Evolutionary conservation across 345 rosid species (phyloP).

Genomic region (Conringia planisiliqua): DNA sequence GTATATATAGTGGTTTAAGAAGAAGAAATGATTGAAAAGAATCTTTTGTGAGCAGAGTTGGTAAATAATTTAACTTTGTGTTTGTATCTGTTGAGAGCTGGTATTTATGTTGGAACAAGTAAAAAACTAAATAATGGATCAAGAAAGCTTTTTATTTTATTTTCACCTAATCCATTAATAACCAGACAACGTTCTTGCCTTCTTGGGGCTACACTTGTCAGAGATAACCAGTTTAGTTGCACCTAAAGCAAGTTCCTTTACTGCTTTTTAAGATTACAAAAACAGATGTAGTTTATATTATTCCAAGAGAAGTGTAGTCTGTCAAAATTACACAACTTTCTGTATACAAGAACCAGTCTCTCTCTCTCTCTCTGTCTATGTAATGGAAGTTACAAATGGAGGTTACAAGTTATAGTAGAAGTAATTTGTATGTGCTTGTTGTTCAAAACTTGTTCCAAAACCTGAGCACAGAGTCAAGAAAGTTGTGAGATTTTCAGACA

Average conservation of each 20-base stretch:
- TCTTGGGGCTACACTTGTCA: constrained; percentile 18
- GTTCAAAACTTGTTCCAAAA: constrained; percentile 18
- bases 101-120: constrained; percentile 35
- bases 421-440: constrained; percentile 9
- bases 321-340: constrained; percentile 6
- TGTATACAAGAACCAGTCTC: constrained; percentile 3
- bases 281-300: neutral
- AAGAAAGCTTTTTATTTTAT: neutral
- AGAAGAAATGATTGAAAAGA: neutral
- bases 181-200: neutral
- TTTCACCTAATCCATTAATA: constrained; percentile 29
- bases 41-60: constrained; percentile 28
- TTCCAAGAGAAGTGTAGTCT: neutral
- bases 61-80: constrained; percentile 14
- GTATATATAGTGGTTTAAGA: constrained; percentile 16
- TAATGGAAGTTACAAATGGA: constrained; percentile 12
- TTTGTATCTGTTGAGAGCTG: constrained; percentile 30
- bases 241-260: constrained; percentile 17
- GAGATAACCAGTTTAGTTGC: constrained; percentile 19
- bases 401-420: constrained; percentile 12
- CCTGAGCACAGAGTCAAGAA: constrained; percentile 1
- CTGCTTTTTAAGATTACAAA: neutral
- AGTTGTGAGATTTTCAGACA: constrained; percentile 37
- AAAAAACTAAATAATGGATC: constrained; percentile 22
- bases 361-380: neutral